phyloP scores from a whole-genome alignment of 2,329 filamentous ascomycete species.

The Westerdykella ornata region DNA sequence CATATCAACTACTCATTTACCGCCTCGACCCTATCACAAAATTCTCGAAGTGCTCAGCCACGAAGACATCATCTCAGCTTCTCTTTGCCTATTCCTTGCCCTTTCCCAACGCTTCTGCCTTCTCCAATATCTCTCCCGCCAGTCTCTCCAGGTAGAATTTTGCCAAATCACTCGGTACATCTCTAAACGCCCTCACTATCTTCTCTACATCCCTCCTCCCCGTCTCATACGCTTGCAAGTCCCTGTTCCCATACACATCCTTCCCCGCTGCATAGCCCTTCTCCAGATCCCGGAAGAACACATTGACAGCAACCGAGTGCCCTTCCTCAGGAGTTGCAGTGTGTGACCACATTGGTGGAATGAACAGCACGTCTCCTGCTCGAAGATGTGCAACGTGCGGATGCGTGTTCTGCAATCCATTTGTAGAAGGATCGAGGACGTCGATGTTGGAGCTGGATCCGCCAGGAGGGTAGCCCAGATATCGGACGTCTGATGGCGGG shows the following conservation, averaged over 20 bases:
- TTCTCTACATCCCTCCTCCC: conserved; percentile 65
- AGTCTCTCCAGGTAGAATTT: conserved; percentile 69
- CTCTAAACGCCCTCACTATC: conserved; percentile 58
- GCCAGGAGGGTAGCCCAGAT: conserved; percentile 65
- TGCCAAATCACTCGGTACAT: conserved; percentile 58
- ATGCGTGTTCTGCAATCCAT: conserved; percentile 39
- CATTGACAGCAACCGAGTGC: conserved; percentile 74
- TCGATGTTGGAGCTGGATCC: conserved; percentile 74
- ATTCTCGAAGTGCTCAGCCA: too few relatives aligned
- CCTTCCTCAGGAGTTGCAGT: conserved; percentile 51
- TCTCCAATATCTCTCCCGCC: conserved; percentile 57
- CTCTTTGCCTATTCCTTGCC: background rate
- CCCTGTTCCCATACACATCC: conserved; percentile 84
- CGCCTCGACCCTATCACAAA: too few relatives aligned
- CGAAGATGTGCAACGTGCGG: conserved; percentile 61
- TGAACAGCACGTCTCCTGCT: conserved; percentile 70
- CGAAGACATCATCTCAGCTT: too few relatives aligned
- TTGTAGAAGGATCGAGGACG: conserved; percentile 48
- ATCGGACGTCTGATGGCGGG: conserved; percentile 65
- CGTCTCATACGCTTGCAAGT: conserved; percentile 77
- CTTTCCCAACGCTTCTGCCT: conserved; percentile 13
- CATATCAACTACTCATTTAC: too few relatives aligned
- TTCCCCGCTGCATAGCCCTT: conserved; percentile 63
- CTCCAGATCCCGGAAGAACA: conserved; percentile 72
- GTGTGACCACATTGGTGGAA: conserved; percentile 81